Percentiles rank a stretch among this genome's conserved stretches.
Evolutionary conservation across 345 rosid species (phyloP).

Genomic region (Garcia nutans): DNA sequence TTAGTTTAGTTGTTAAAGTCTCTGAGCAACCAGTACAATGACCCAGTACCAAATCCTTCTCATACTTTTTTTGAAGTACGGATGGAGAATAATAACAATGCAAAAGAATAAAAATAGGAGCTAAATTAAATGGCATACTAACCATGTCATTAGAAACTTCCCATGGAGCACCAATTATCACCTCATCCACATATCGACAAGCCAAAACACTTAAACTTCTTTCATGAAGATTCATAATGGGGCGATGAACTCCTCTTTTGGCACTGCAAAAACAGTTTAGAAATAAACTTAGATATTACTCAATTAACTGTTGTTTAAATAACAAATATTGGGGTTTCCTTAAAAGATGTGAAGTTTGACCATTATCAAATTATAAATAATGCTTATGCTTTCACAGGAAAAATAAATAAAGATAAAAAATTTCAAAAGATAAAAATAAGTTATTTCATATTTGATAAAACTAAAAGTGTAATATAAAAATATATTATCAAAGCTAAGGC

Average conservation of each 20-base stretch:
- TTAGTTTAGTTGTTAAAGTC: background rate
- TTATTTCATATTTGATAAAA: too few relatives aligned
- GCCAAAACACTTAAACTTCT: constrained; percentile 77
- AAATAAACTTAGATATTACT: background rate
- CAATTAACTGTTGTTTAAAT: background rate
- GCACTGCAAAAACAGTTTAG: constrained; percentile 45
- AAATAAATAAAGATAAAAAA: background rate
- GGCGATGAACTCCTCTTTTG: constrained; percentile 65
- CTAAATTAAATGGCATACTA: constrained; percentile 24
- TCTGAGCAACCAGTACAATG: background rate
- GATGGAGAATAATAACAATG: background rate
- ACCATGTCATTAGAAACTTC: constrained; percentile 74
- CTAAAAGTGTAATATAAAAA: background rate
- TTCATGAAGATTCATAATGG: constrained; percentile 83
- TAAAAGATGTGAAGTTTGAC: background rate
- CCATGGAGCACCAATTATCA: constrained; percentile 76
- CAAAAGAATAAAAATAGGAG: background rate
- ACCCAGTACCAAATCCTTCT: background rate
- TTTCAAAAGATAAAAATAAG: too few relatives aligned
- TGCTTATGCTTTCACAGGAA: background rate
- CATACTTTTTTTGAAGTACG: too few relatives aligned
- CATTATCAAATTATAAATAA: background rate
- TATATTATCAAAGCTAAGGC: too few relatives aligned
- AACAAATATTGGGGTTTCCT: background rate
- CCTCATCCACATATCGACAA: constrained; percentile 77